phyloP scores from a whole-genome alignment of 176 grass and related monocot species.

The Echinochloa phyllopogon region DNA sequence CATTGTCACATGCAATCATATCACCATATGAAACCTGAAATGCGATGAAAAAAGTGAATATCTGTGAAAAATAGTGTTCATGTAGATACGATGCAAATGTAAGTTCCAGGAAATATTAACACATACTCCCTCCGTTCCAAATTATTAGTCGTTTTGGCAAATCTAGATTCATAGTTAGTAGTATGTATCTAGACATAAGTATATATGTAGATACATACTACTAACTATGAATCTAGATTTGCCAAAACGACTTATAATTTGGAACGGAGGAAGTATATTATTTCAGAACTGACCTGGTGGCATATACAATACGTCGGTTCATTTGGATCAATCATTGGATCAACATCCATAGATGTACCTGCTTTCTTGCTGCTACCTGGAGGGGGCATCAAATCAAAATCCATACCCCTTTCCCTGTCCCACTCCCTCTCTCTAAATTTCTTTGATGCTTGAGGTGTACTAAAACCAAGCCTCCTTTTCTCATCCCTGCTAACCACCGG shows the following conservation, averaged over 20 bases:
- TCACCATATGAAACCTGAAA: slow-evolving; percentile 95
- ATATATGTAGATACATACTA: too few relatives aligned
- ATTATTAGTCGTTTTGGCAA: too few relatives aligned
- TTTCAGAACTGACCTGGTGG: slow-evolving; percentile 76
- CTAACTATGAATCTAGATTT: too few relatives aligned
- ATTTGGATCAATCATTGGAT: slow-evolving; percentile 91
- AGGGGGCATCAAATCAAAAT: slow-evolving; percentile 96
- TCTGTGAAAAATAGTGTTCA: slow-evolving; percentile 21
- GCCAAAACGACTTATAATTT: too few relatives aligned
- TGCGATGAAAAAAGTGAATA: slow-evolving; percentile 31
- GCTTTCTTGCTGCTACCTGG: slow-evolving; percentile 89
- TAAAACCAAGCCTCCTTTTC: slow-evolving; percentile 70
- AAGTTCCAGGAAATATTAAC: slow-evolving; percentile 10
- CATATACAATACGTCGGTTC: slow-evolving; percentile 98
- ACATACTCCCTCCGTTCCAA: too few relatives aligned
- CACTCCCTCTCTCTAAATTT: slow-evolving; percentile 85
- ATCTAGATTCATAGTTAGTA: too few relatives aligned
- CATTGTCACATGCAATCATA: slow-evolving; percentile 99
- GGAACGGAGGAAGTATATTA: too few relatives aligned
- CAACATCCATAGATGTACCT: slow-evolving; percentile 64
- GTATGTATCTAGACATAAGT: too few relatives aligned
- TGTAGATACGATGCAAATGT: slow-evolving; percentile 21
- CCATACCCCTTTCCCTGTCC: slow-evolving; percentile 87
- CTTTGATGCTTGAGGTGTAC: slow-evolving; percentile 79
- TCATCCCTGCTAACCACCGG: slow-evolving; percentile 71